Base-by-base conservation (phyloP, 2,329 filamentous ascomycete species). In the Leptographium galeiforme region DNA sequence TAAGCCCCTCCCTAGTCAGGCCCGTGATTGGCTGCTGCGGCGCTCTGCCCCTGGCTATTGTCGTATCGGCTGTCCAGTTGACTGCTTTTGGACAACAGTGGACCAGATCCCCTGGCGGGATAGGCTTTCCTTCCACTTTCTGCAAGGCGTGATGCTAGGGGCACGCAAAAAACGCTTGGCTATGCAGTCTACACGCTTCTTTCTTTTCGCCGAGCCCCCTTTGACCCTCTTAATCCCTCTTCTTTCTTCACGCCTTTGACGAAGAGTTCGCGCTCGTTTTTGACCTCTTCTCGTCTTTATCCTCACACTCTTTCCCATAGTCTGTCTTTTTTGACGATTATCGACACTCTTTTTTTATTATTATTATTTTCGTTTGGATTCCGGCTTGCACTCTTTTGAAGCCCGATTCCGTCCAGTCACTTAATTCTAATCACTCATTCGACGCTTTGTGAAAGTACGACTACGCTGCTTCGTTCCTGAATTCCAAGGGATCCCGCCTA, bases 381-480 rank as follows among this genome's bases (percentile, higher is more conserved):
- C 69, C 70, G 68, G 64, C 68, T 30, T 71, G 71, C 70, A 71
- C 64, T 73, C 70, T 72, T 63, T 55, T 46, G 36, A 46, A 18
- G 66, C 70, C 68, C 69, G 70, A 67, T 65, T 62, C 70, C 66
- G 69, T 73, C 70, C 71, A 60, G 62, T 74, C 71, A 60, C 73
- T 73, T 25, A 8, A 18, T 48, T 19, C 8, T 30, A 33, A 36
- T 19, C 8, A 48, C 32, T 36, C 30, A 8, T 48, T n/a, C 14
- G 25, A 25, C 25, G 25, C 25, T 5, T 5, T 25, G 25, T 5
- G 25, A 2, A 25, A 25, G 25, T 25, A 25, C 25, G 25, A 25
- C 25, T 25, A 25, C 1, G 14, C 40, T 13, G 25, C 12, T 8
- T 12, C 43, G 25, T 12, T 14, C 25, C 14, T 32, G 16, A 30